Conservation (phyloP, 106 monocot species). For the Dioscorea zingiberensis region DNA sequence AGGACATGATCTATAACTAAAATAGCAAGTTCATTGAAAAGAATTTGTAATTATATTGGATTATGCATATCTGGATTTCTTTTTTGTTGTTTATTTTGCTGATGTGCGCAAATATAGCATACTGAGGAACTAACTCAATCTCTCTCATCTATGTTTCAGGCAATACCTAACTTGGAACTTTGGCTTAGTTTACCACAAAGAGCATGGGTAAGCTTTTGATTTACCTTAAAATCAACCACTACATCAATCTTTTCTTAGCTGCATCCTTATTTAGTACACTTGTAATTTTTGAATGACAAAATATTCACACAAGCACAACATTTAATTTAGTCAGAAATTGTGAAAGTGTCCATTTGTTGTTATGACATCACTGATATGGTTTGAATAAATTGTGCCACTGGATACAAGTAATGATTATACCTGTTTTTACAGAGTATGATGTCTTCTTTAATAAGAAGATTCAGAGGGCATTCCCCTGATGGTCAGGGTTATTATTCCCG, state of each 20-base stretch:
- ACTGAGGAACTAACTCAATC: neutral
- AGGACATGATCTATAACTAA: no score
- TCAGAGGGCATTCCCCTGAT: slow-evolving; percentile 15
- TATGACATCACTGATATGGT: neutral
- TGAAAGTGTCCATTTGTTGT: neutral
- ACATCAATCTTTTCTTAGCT: no score
- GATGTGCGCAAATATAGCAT: no score
- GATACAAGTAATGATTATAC: neutral
- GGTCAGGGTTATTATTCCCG: slow-evolving; percentile 34
- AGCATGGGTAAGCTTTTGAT: slow-evolving; percentile 33
- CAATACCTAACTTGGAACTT: slow-evolving; percentile 74
- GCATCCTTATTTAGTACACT: no score
- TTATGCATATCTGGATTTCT: no score
- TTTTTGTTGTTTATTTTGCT: no score
- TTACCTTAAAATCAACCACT: neutral
- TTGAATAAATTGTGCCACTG: no score
- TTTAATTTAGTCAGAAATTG: neutral
- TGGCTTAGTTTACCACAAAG: slow-evolving; percentile 69
- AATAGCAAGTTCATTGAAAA: no score
- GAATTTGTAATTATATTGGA: no score
- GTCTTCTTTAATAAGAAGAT: slow-evolving; percentile 25
- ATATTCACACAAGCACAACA: no score
- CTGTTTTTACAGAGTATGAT: slow-evolving; percentile 41
- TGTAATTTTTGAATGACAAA: no score
- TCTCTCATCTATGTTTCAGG: slow-evolving; percentile 28